These are phyloP conservation scores for Pestalotiopsis sp. DNA, from an alignment of 2,329 filamentous ascomycete species.

Conservation along the genomic window DNA sequence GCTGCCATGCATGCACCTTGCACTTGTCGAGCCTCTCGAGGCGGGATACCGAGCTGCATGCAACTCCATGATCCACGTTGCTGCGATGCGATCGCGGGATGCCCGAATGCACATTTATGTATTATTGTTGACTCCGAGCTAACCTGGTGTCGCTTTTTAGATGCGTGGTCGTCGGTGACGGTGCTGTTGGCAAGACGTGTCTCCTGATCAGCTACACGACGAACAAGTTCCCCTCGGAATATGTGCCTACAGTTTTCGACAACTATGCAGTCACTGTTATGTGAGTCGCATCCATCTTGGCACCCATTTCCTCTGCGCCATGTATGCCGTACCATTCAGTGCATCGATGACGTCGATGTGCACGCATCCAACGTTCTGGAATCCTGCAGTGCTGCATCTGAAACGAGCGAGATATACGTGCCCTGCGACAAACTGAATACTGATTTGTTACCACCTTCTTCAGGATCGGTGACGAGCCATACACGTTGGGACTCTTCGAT, in stretches of 20 bases:
- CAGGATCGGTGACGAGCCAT: conserved; percentile 99
- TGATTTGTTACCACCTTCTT: background rate
- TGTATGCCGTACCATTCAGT: background rate
- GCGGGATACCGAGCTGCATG: background rate
- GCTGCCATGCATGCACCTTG: background rate
- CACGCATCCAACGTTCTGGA: background rate
- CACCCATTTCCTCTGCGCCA: background rate
- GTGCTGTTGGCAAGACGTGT: conserved; percentile 99
- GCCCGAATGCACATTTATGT: background rate
- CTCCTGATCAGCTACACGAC: conserved; percentile 99
- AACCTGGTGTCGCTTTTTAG: conserved; percentile 45
- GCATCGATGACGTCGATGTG: background rate
- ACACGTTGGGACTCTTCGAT: conserved; percentile 96
- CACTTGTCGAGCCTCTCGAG: background rate
- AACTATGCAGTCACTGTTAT: conserved; percentile 99
- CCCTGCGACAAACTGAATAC: background rate
- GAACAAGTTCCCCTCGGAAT: conserved; percentile 99
- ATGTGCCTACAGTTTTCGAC: conserved; percentile 98
- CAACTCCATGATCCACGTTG: background rate
- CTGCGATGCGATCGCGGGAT: background rate
- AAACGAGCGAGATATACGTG: background rate
- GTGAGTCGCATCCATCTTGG: conserved; percentile 60
- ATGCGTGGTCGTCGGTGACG: conserved; percentile 98
- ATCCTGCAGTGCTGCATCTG: background rate
- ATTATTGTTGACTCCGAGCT: background rate